Evolutionary conservation across 169 alveolate species (phyloP).

Genomic region (Cryptosporidium andersoni): DNA sequence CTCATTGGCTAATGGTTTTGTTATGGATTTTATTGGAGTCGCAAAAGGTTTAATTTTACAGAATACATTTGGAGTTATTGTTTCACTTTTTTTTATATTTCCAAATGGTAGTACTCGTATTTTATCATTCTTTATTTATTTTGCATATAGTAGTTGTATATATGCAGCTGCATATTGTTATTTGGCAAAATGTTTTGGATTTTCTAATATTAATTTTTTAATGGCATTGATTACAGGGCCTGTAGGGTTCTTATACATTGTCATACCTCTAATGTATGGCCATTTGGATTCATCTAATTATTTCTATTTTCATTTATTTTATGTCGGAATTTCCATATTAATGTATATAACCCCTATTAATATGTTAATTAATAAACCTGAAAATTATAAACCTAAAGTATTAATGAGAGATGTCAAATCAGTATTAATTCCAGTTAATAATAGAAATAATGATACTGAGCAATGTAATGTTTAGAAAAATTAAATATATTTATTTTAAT

Average conservation of each 20-base stretch:
- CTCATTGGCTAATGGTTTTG: slow-evolving; percentile 54
- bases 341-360: slow-evolving; percentile 64
- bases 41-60: slow-evolving; percentile 41
- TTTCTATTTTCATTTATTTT: slow-evolving; percentile 60
- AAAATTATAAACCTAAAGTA: background rate
- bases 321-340: slow-evolving; percentile 22
- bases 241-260: slow-evolving; percentile 43
- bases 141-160: slow-evolving; percentile 49
- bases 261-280: slow-evolving; percentile 64
- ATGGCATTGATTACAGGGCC: slow-evolving; percentile 70
- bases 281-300: slow-evolving; percentile 30
- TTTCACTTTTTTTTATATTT: slow-evolving; percentile 38
- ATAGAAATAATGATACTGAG: no score
- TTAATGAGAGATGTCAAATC: background rate
- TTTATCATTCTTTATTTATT: slow-evolving; percentile 36
- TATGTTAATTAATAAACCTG: slow-evolving; percentile 21
- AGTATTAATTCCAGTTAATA: background rate
- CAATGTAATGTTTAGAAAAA: no score
- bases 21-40: slow-evolving; percentile 66
- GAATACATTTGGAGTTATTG: slow-evolving; percentile 48
- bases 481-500: no score
- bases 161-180: slow-evolving; percentile 65
- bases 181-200: slow-evolving; percentile 66
- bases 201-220: slow-evolving; percentile 56
- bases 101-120: background rate